Base-by-base conservation (phyloP, 345 rosid genomes). In the Atalantia buxifolia region DNA sequence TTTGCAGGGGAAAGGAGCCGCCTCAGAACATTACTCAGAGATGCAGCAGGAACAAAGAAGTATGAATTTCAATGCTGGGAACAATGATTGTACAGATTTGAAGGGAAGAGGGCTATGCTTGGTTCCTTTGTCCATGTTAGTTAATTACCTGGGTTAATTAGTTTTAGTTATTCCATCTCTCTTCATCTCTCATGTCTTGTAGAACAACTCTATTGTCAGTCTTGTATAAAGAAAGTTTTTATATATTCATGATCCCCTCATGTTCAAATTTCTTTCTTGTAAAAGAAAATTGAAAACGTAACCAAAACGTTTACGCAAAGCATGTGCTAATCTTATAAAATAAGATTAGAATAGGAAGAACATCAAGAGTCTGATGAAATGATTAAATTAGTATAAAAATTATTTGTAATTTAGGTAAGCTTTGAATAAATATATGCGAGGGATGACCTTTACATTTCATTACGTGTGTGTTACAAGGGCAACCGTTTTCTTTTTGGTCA, bases 51-150 rank as follows among this genome's bases (percentile, higher is more conserved):
- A 83, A 56, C 87, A 82, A 77, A 76, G 82, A 19, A 71, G 65
- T 63, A 67, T 65, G 85, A 71, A 66, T 45, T 79, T 66, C 40
- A 82, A 72, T 56, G 35, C 16, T 76, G 84, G 69, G 25, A 82
- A 78, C 60, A 81, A 76, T 5, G 81, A 82, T 16, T 72, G 68
- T 66, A 71, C 87, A 72, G 91, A 89, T 80, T 78, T 94, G 78
- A 88, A 88, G 86, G 86, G 91, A 74, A 89, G 89, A 82, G 98
- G 98, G 19, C 74, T 92, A 75, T 89, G 98, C 79, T 81, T 92
- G 84, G 91, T 92, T 80, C 98, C 91, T 82, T 65, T 90, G 57
- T 90, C 98, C 83, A 82, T 89, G 93, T 86, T 94, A 79, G 83
- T 91, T 82, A 85, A 91, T 61, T 86, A 85, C 72, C 83, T 85